A percentile compares a stretch with the other conserved stretches of the same genome.
Evolutionary conservation across 2,329 filamentous ascomycete species (phyloP).

Genomic region (Clonostachys sp.): DNA sequence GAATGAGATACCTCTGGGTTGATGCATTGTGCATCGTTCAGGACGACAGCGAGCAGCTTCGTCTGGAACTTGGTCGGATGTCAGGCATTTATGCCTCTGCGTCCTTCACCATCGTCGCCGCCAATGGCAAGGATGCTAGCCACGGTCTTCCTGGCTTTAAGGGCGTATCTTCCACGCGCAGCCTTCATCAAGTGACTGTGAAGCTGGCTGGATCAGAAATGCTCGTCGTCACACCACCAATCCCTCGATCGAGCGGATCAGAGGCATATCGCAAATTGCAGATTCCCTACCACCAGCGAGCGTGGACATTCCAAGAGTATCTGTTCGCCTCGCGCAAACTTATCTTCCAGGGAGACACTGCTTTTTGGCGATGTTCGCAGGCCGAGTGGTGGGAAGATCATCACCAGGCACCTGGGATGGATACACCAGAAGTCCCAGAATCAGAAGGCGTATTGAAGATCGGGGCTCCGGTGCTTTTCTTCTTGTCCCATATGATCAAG

Average conservation of each 20-base stretch:
- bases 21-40: conserved; percentile 40
- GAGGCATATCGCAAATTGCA: no score
- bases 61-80: conserved; percentile 36
- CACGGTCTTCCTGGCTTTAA: conserved; percentile 22
- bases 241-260: no score
- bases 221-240: no score
- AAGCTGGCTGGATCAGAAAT: no score
- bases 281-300: no score
- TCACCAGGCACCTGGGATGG: neutral
- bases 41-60: conserved; percentile 31
- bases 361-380: no score
- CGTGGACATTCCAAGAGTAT: no score
- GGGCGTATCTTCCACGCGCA: conserved; percentile 7
- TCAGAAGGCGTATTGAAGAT: conserved; percentile 34
- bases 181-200: no score
- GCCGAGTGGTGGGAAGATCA: no score
- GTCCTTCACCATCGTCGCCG: conserved; percentile 38
- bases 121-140: conserved; percentile 29
- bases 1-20: conserved; percentile 38
- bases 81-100: conserved; percentile 38
- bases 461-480: conserved; percentile 28
- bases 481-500: conserved; percentile 32
- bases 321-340: no score
- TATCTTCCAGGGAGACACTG: no score
- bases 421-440: conserved; percentile 23